Conservation (phyloP, 2,329 filamentous ascomycete species). For the Tympanopsis confertula region DNA sequence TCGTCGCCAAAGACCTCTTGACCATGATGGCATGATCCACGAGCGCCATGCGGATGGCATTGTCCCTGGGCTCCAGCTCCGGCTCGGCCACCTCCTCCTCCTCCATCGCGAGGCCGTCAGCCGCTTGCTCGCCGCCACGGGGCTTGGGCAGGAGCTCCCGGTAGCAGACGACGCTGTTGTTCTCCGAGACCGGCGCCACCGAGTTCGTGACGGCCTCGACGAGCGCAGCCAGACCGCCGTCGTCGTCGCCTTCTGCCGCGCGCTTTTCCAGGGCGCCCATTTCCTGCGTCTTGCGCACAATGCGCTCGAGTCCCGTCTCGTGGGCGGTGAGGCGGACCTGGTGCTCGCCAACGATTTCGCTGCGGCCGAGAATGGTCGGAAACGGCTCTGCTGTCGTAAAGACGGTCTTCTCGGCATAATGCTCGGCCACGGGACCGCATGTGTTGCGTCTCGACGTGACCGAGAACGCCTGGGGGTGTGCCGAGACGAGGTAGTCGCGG, state of each 20-base stretch:
- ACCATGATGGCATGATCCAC: conserved; percentile 83
- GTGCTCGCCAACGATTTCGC: conserved; percentile 64
- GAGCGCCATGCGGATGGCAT: conserved; percentile 71
- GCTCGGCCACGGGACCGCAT: conserved; percentile 56
- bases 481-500: conserved; percentile 72
- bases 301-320: conserved; percentile 82
- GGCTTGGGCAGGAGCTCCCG: conserved; percentile 56
- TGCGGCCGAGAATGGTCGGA: conserved; percentile 79
- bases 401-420: conserved; percentile 72
- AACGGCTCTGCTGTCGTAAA: conserved; percentile 78
- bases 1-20: conserved; percentile 66
- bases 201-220: conserved; percentile 69
- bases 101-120: conserved; percentile 27
- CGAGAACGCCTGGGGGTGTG: conserved; percentile 68
- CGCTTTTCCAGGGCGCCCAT: conserved; percentile 66
- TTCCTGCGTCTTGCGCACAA: conserved; percentile 82
- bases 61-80: conserved; percentile 51
- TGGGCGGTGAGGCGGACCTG: conserved; percentile 60
- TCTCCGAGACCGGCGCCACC: conserved; percentile 60
- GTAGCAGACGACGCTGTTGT: conserved; percentile 64
- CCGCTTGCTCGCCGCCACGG: conserved; percentile 15
- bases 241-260: conserved; percentile 59
- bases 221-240: conserved; percentile 51
- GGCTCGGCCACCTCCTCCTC: conserved; percentile 33
- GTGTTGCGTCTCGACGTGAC: conserved; percentile 63